A percentile compares a stretch with the other conserved stretches of the same genome.
Conservation (phyloP, 1,284 basidiomycete species). For the Leccinum subrobustum region DNA sequence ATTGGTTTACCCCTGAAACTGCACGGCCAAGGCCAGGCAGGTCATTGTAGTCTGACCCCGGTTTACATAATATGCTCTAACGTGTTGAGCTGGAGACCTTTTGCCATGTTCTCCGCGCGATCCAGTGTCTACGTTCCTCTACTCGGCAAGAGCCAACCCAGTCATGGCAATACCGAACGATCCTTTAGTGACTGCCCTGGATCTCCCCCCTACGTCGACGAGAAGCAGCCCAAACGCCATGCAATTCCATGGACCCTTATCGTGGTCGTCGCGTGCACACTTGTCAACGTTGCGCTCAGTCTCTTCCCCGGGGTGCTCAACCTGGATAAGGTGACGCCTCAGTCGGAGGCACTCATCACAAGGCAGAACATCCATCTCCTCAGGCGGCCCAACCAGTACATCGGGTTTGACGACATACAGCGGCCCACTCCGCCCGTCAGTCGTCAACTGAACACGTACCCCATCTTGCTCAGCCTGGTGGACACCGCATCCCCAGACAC, state of each 20-base stretch:
- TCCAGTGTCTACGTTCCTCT: slow-evolving; percentile 10
- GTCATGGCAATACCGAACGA: not conserved
- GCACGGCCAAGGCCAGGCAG: not conserved
- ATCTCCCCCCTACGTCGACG: not conserved
- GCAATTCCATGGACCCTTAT: slow-evolving; percentile 15
- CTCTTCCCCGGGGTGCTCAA: slow-evolving; percentile 10
- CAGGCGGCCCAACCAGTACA: slow-evolving; percentile 16
- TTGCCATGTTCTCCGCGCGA: not conserved
- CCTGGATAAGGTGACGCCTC: not conserved
- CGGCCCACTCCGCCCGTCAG: slow-evolving; percentile 7
- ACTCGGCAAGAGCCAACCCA: not conserved
- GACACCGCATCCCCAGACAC: slow-evolving; percentile 12
- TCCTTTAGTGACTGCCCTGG: not conserved
- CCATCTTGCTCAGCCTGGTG: slow-evolving; percentile 15
- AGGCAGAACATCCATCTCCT: slow-evolving; percentile 18
- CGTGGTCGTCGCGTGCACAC: slow-evolving; percentile 11
- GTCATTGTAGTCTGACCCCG: not conserved
- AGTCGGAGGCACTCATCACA: slow-evolving; percentile 2
- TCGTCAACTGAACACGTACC: slow-evolving; percentile 12
- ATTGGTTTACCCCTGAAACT: not conserved
- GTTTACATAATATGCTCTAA: not conserved
- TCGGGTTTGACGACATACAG: slow-evolving; percentile 16
- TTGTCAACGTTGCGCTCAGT: slow-evolving; percentile 15
- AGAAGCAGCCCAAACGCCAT: slow-evolving; percentile 4
- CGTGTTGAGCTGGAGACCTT: not conserved